phyloP scores from a whole-genome alignment of 225 moss, liverwort and hornwort species.

The Climacium dendroides region DNA sequence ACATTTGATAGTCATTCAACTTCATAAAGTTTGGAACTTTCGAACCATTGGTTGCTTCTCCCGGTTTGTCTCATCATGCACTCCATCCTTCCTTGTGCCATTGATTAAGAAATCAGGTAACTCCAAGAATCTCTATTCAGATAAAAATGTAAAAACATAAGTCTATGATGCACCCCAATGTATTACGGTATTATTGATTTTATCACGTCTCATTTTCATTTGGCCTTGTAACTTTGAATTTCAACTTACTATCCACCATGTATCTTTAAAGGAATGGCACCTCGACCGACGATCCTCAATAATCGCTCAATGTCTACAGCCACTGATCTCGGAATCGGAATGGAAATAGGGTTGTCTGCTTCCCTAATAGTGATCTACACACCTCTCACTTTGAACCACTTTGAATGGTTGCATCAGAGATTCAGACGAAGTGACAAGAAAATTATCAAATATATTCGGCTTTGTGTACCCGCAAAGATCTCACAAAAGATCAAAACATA shows the following conservation, averaged over 20 bases:
- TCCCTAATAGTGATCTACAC: not conserved
- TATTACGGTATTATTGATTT: not conserved
- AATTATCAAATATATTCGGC: not conserved
- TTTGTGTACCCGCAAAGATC: not conserved
- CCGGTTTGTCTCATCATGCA: accelerated
- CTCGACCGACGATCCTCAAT: not conserved
- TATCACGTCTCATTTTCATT: not conserved
- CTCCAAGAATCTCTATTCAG: not conserved
- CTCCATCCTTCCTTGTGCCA: not conserved
- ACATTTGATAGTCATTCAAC: not conserved
- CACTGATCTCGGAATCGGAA: not conserved
- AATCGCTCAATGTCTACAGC: not conserved
- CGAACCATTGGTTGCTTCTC: too few relatives aligned
- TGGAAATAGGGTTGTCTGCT: not conserved
- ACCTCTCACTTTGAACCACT: not conserved
- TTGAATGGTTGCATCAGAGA: not conserved
- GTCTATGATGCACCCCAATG: not conserved
- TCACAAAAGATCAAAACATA: not conserved
- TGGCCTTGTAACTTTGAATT: not conserved
- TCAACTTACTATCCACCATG: not conserved
- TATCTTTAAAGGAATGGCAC: not conserved
- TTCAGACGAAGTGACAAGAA: not conserved
- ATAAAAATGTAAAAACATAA: not conserved
- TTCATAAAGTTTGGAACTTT: not conserved
- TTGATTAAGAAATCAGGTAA: not conserved